phyloP scores from a whole-genome alignment of 495 filamentous ascomycete species.

The Hypoxylon fragiforme region DNA sequence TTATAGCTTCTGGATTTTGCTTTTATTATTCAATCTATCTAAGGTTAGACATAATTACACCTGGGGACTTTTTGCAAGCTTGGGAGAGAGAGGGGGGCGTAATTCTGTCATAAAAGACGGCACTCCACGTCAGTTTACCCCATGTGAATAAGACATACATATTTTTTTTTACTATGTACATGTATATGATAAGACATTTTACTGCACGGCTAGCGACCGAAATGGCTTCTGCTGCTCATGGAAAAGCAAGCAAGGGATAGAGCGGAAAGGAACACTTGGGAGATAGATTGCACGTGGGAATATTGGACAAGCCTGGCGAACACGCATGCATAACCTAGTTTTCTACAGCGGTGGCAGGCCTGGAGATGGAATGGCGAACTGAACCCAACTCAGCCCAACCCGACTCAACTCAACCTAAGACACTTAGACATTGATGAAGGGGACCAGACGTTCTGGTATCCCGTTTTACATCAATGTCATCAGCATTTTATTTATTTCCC shows the following conservation, averaged over 20 bases:
- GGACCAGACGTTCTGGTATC: neutral
- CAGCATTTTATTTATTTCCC: no score
- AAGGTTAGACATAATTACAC: no score
- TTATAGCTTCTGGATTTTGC: no score
- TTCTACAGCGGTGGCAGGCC: constrained; percentile 5
- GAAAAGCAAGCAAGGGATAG: constrained; percentile 5
- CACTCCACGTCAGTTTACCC: neutral
- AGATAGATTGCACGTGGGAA: constrained; percentile 17
- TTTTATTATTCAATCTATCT: no score
- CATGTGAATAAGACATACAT: constrained; percentile 5
- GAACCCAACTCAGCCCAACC: no score
- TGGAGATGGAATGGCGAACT: no score
- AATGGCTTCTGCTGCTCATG: no score
- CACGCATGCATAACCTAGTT: constrained; percentile 18
- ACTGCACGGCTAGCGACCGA: constrained; percentile 5
- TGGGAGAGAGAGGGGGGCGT: no score
- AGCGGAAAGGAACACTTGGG: constrained; percentile 5
- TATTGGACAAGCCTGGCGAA: constrained; percentile 1
- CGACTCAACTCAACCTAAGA: constrained; percentile 1
- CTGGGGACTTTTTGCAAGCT: neutral
- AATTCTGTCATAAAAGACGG: constrained; percentile 10
- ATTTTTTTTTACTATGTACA: no score
- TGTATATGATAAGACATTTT: constrained; percentile 3
- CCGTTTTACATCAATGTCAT: neutral
- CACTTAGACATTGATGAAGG: no score